These are phyloP conservation scores for Ephemerocybe angulata DNA, from an alignment of 768 basidiomycete species.

Conservation along the genomic window DNA sequence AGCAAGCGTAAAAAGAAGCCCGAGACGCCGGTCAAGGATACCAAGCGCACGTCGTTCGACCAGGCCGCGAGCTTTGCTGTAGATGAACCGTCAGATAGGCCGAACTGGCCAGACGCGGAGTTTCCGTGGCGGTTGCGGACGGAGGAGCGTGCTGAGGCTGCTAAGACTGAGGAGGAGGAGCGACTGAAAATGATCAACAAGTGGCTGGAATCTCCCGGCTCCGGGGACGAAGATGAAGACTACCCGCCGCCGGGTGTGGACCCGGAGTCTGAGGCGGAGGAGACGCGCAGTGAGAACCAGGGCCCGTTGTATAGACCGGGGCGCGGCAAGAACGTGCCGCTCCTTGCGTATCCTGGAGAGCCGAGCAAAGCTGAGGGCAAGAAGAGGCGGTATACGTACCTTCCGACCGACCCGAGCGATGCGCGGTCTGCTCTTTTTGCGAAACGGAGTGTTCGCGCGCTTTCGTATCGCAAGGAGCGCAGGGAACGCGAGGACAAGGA, in stretches of 20 bases:
- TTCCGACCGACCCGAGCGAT: constrained; percentile 71
- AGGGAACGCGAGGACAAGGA: constrained; percentile 31
- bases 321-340: constrained; percentile 59
- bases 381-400: constrained; percentile 33
- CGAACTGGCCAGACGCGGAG: constrained; percentile 76
- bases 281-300: constrained; percentile 25
- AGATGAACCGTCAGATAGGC: constrained; percentile 41
- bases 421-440: constrained; percentile 70
- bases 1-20: constrained; percentile 49
- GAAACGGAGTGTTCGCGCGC: constrained; percentile 62
- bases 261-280: constrained; percentile 23
- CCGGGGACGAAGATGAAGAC: constrained; percentile 60
- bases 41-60: constrained; percentile 25
- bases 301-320: constrained; percentile 37
- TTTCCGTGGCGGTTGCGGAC: constrained; percentile 73
- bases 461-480: constrained; percentile 52
- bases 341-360: constrained; percentile 39
- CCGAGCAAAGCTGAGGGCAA: constrained; percentile 16
- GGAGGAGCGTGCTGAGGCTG: constrained; percentile 50
- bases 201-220: constrained; percentile 71
- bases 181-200: constrained; percentile 62
- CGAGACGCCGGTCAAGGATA: constrained; percentile 31
- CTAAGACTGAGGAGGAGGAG: constrained; percentile 55
- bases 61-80: constrained; percentile 14
- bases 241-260: constrained; percentile 13